Evolutionary conservation across 2,329 filamentous ascomycete species (phyloP).

Genomic region (Xylaria sp.): DNA sequence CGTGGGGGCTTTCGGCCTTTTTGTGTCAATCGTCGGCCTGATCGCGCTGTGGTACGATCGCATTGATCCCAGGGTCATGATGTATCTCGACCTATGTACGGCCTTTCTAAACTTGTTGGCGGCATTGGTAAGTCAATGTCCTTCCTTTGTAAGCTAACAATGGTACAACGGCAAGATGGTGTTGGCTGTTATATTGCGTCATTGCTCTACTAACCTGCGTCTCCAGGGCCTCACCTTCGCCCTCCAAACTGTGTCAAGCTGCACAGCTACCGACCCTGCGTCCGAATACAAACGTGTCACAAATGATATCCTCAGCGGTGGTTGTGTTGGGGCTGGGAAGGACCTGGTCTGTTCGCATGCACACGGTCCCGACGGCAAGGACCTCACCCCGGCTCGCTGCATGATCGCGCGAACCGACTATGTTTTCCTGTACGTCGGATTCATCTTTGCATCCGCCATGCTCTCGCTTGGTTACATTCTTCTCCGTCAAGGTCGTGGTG

Average conservation of each 20-base stretch:
- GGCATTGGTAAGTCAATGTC: conserved; percentile 18
- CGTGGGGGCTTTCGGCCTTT: conserved; percentile 14
- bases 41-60: conserved; percentile 16
- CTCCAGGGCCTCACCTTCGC: conserved; percentile 14
- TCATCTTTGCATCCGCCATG: conserved; percentile 15
- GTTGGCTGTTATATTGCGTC: background rate
- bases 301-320: conserved; percentile 30
- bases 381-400: conserved; percentile 27
- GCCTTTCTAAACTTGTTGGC: conserved; percentile 7
- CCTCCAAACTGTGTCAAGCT: conserved; percentile 13
- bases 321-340: background rate
- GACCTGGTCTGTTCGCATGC: background rate
- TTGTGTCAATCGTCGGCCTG: conserved; percentile 21
- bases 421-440: conserved; percentile 23
- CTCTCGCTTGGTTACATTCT: conserved; percentile 18
- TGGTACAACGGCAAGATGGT: background rate
- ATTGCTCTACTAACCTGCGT: conserved; percentile 6
- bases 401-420: conserved; percentile 6
- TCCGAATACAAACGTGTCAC: background rate
- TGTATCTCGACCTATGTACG: conserved; percentile 11
- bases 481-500: conserved; percentile 19
- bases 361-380: background rate
- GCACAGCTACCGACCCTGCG: background rate
- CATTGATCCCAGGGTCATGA: background rate
- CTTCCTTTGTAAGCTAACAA: background rate